Base-by-base conservation (phyloP, 176 grass and related monocot species). In the Chloris gayana region DNA sequence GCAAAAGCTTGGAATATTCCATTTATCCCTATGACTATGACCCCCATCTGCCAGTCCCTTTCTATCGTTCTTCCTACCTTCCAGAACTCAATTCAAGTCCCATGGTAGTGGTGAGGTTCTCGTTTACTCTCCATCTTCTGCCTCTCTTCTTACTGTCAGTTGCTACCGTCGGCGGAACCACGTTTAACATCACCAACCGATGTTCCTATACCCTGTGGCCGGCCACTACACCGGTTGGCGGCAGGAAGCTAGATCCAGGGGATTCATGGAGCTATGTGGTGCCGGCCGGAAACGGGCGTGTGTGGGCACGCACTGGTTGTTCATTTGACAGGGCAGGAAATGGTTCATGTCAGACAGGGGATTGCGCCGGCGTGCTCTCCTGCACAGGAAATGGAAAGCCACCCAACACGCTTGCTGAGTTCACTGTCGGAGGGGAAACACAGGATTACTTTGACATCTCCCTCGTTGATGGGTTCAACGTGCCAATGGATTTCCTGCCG, bases 161-260 rank as follows among this genome's bases (percentile, higher is more conserved):
- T 1, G 18, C 1, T 31, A 34, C 49, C 62, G 7, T 11, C 45
- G 15, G 8, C 18, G 39, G 38, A 10, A 0, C 19, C 65, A 76
- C 24, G 14, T 12, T 87, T 0, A 70, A 0, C 64, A 64, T 87
- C 82, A 64, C 47, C 64, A 89, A 89, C 71, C 54, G n/a, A 69
- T 89, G 84, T 70, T 37, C 63, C 75, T 80, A 38, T 80, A 90
- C 84, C 22, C 35, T 87, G 75, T 90, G 88, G 88, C 74, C 84
- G 2, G 80, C 84, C 3, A 70, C 84, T 14, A 0, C 57, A 34
- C 75, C 88, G 2, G 63, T 65, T 9, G 73, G 85, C 1, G 72
- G 85, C 32, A 0, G 0, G 54, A 18, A 31, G 64, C 78, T 87
- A 6, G 4, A 82, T 0, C 72, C 85, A 0, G 79, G 72, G 6